Conservation (phyloP, 2,329 filamentous ascomycete genomes). For the Ophiostoma quercus region DNA sequence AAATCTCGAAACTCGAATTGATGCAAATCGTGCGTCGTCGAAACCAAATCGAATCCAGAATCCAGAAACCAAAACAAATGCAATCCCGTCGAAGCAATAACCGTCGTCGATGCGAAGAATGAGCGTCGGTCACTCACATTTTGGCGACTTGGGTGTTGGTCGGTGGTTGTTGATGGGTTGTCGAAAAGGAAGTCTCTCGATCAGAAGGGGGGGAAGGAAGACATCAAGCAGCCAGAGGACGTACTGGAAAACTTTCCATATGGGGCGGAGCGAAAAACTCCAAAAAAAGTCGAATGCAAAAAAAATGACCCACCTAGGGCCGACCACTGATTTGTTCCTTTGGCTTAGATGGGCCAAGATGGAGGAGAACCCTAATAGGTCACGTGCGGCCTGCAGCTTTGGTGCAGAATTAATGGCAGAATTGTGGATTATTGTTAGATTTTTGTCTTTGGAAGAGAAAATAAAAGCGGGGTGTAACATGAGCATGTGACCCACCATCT, state of each 20-base stretch:
- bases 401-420: not conserved
- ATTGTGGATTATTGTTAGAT: not conserved
- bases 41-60: not conserved
- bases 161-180: constrained; percentile 23
- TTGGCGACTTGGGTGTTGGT: constrained; percentile 21
- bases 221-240: constrained; percentile 16
- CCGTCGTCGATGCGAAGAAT: not conserved
- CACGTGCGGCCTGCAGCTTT: constrained; percentile 20
- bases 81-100: not conserved
- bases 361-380: constrained; percentile 26
- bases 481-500: constrained; percentile 6
- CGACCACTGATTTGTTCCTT: constrained; percentile 23
- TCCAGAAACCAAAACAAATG: not conserved
- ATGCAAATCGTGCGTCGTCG: constrained; percentile 2
- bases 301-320: constrained; percentile 20
- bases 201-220: constrained; percentile 13
- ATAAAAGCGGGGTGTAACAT: not conserved
- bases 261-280: constrained; percentile 18
- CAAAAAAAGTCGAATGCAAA: constrained; percentile 17
- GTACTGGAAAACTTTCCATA: constrained; percentile 21
- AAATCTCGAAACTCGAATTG: not conserved
- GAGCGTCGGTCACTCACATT: constrained; percentile 23
- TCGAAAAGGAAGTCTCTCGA: constrained; percentile 23
- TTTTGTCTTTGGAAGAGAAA: not conserved
- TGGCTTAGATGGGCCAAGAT: constrained; percentile 1